Base-by-base conservation (phyloP, 78 protist genomes). In the Creolimax fragrantissima region DNA sequence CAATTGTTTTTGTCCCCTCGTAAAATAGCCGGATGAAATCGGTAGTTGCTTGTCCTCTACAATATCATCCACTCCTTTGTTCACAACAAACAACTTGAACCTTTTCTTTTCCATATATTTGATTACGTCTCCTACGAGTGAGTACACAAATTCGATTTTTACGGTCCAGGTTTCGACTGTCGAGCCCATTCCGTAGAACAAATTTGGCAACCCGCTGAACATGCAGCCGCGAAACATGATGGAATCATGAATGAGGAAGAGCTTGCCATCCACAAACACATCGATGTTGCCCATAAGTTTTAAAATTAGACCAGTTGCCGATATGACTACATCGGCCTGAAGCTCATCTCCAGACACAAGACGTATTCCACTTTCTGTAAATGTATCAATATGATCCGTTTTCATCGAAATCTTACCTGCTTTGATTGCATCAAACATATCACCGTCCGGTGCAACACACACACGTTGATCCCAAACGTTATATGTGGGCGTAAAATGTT, bases 381-480 rank as follows among this genome's bases (percentile, higher is more conserved):
- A 84, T 24, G 88, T 84, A 84, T 84, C 88, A 24, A 84, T 84
- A 24, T 17, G 11, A 24, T 84, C 88, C 85, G 88, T 84, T 37
- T 24, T 24, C 11, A 32, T 32, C 35, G 39, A 24, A 42, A 84
- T 84, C 24, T 84, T 84, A 84, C 88, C 88, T 24, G 41, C 88
- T 24, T 84, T 84, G 2, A 84, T 41, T n/a, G 47, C 45, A 17
- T 84, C 35, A 32, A 84, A 84, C 11, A 84, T 17, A 24, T 84
- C 88, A 24, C 88, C 88, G 88, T 84, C 88, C 41, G 88, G 17
- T 42, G 45, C 88, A 17, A 84, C 88, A 84, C 88, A 84, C 41
- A 84, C 85, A 24, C 88, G 88, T 24, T 84, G 88, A 24, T 84
- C 88, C 88, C 88, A 42, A n/a, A 84, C 41, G 41, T 42, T 84